Conservation (phyloP, 2,329 filamentous ascomycete species). For the Colletotrichum melonis region DNA sequence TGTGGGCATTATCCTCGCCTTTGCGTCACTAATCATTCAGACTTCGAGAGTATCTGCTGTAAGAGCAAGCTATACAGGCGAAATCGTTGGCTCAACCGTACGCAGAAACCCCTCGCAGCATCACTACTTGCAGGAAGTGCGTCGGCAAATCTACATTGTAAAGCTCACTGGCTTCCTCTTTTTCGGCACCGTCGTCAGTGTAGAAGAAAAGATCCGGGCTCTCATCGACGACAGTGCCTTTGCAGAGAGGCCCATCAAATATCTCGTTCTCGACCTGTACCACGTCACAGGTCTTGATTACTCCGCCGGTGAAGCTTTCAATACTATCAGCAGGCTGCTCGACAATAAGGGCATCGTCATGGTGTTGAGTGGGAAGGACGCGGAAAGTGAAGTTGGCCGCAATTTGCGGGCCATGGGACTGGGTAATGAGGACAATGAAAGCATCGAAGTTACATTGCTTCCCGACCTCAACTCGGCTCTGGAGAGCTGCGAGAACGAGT, state of each 20-base stretch:
- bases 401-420: constrained; percentile 88
- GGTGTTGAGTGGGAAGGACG: constrained; percentile 84
- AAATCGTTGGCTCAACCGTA: constrained; percentile 91
- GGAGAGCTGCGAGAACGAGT: constrained; percentile 94
- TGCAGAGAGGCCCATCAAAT: constrained; percentile 82
- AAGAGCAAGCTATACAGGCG: constrained; percentile 88
- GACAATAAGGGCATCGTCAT: constrained; percentile 82
- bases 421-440: constrained; percentile 76
- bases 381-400: constrained; percentile 79
- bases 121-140: constrained; percentile 86
- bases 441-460: constrained; percentile 81
- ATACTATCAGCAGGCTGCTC: constrained; percentile 87
- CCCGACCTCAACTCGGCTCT: constrained; percentile 92
- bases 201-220: constrained; percentile 87
- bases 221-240: constrained; percentile 89
- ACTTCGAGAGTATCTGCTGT: constrained; percentile 91
- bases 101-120: constrained; percentile 90
- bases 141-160: constrained; percentile 88
- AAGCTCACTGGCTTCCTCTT: constrained; percentile 97
- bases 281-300: constrained; percentile 95
- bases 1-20: constrained; percentile 90
- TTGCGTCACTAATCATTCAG: constrained; percentile 90
- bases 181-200: constrained; percentile 96
- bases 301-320: constrained; percentile 95
- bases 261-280: constrained; percentile 87